A percentile compares a stretch with the other conserved stretches of the same genome.
Evolutionary conservation across 2,329 filamentous ascomycete genomes (phyloP).

Genomic region (Pseudocercospora ulei): DNA sequence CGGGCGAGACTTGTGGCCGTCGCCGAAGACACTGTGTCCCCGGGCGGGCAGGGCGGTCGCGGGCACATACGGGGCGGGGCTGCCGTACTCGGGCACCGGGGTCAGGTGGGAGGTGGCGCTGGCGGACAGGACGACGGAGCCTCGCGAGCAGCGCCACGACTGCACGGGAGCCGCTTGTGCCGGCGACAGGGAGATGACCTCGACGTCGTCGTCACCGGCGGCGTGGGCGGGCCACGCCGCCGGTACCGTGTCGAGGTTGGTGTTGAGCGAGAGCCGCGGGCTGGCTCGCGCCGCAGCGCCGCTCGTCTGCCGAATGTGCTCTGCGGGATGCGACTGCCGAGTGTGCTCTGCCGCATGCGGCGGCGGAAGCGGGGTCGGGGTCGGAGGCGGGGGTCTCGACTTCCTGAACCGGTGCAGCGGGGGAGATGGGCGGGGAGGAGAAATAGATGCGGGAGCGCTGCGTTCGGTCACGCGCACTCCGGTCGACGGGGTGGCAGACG

Average conservation of each 20-base stretch:
- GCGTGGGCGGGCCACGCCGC: not conserved
- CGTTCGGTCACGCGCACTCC: constrained; percentile 13
- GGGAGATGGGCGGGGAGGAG: constrained; percentile 15
- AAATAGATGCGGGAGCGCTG: constrained; percentile 11
- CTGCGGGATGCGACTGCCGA: constrained; percentile 2
- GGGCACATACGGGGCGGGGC: constrained; percentile 12
- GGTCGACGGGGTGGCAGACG: constrained; percentile 21
- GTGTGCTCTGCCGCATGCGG: not conserved
- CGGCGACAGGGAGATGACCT: constrained; percentile 27
- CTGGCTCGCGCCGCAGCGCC: not conserved
- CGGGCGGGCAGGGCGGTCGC: no score
- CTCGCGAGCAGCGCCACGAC: constrained; percentile 13
- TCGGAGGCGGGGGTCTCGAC: constrained; percentile 1
- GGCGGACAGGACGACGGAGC: constrained; percentile 1
- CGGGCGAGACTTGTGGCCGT: not conserved
- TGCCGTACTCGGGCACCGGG: constrained; percentile 5
- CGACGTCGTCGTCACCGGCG: constrained; percentile 12
- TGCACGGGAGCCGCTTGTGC: constrained; percentile 15
- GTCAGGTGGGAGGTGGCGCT: constrained; percentile 1
- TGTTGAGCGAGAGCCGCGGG: constrained; percentile 9
- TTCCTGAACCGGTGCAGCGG: constrained; percentile 6
- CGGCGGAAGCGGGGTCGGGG: not conserved
- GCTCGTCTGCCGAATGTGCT: constrained; percentile 1
- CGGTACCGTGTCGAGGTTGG: constrained; percentile 5
- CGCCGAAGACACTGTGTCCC: not conserved